phyloP scores from a whole-genome alignment of 2,329 filamentous ascomycete genomes.

The Sarocladiaceae sp. region DNA sequence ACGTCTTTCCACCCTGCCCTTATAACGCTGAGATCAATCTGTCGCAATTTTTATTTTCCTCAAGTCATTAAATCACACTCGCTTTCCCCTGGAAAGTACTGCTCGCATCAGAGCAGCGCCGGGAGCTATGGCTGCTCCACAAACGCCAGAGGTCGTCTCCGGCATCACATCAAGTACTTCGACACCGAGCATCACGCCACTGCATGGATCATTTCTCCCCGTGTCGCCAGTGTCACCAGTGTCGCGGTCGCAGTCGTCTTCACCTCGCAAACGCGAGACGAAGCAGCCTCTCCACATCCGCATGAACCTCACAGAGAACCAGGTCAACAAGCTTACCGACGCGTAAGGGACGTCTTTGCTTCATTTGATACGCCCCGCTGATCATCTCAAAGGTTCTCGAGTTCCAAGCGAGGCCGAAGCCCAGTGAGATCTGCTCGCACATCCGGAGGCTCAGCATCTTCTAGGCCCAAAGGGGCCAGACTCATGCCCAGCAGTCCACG shows the following conservation, averaged over 20 bases:
- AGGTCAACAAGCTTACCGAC: slow-evolving; percentile 41
- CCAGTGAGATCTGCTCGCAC: neutral
- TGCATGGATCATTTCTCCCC: slow-evolving; percentile 23
- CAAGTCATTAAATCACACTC: too few relatives aligned
- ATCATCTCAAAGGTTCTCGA: slow-evolving; percentile 23
- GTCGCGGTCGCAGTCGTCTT: slow-evolving; percentile 26
- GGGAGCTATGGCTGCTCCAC: slow-evolving; percentile 56
- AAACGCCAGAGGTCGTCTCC: slow-evolving; percentile 43
- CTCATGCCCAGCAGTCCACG: neutral
- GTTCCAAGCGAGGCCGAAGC: neutral
- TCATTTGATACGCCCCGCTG: neutral
- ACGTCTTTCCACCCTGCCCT: too few relatives aligned
- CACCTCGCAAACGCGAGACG: slow-evolving; percentile 25
- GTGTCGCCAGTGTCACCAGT: slow-evolving; percentile 21
- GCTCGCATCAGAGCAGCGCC: neutral
- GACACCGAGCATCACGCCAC: slow-evolving; percentile 19
- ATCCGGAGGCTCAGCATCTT: neutral
- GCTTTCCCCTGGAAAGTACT: neutral
- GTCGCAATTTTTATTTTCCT: neutral
- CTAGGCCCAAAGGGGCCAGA: slow-evolving; percentile 4
- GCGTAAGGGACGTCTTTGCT: slow-evolving; percentile 29
- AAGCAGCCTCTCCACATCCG: slow-evolving; percentile 38
- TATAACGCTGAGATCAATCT: too few relatives aligned
- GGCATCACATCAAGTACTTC: slow-evolving; percentile 18
- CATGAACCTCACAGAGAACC: slow-evolving; percentile 41